Base-by-base conservation (phyloP, 371 early-diverging fungal species). In the Chytridiales sp. region DNA sequence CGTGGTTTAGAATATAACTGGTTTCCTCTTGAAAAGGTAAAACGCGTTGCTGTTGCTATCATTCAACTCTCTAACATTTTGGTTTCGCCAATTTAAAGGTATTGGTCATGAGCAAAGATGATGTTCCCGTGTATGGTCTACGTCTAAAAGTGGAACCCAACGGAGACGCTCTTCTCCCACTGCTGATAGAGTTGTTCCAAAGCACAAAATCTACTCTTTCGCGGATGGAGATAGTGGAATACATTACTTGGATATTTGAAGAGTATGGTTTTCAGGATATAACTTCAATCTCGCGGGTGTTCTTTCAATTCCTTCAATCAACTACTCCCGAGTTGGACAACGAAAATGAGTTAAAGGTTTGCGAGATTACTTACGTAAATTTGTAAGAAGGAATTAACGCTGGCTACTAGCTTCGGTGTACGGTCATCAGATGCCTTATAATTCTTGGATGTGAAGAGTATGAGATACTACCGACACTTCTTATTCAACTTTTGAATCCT, bases 11-110 rank as follows among this genome's bases (percentile, higher is more conserved):
- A 19, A 9, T 76, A 70, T 47, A 43, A 46, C 27, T 76, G 76
- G 76, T 65, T 67, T 48, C 72, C 72, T n/a, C 17, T 55, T 4
- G 73, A 73, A 24, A 62, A 70, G 66, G 75, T 75, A 35, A 21
- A 31, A n/a, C n/a, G 8, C 36, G 29, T 27, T 26, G 19, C 5
- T 55, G 9, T 34, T 0, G 17, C 39, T 15, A 13, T 21, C 38
- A 22, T 42, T 44, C 24, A 44, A 24, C 0, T 27, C 32, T 22
- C 17, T n/a, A 22, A 52, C 44, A 56, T 64, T 19, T 61, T 55
- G 35, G 64, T 43, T 44, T 61, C 64, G 6, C 24, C 49, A 24
- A 50, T 46, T 43, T 24, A 46, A 30, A 49, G 40, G 30, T 34
- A 19, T n/a, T n/a, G n/a, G n/a, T n/a, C n/a, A n/a, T n/a, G n/a